Evolutionary conservation across 768 basidiomycete genomes (phyloP), one percentile per base, ranked within the genome.

Genomic region (Hydnomerulius pinastri): DNA sequence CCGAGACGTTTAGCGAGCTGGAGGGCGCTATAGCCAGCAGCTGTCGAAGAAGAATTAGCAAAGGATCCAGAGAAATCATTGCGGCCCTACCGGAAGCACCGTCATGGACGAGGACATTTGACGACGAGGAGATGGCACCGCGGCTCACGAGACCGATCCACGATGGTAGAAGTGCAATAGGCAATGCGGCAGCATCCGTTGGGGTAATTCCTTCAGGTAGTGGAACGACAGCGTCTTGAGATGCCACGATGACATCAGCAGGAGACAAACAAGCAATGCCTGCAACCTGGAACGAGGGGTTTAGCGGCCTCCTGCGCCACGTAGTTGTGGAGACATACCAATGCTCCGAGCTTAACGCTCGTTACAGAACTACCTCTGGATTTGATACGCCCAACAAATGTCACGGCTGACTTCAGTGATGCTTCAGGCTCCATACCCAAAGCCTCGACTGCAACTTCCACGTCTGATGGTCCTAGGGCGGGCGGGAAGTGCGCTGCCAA

Each of bases 61-160:
- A 18, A 30, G 1, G 8, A 27, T 20, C 17, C 4, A 28, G 23
- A 32, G 6, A 17, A 12, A 3, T 15, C 4, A 17, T 3, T 4
- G 30, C 3, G 12, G 10, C n/a, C 27, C n/a, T 48, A 66, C 65
- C 56, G 45, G 65, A 66, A 27, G 53, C 25, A 12, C 57, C 66
- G 39, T 66, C 61, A 15, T 67, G 65, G 17, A 67, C 44, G 5
- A 67, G 58, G 20, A 67, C 50, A 3, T 52, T 51, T 9, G 65
- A 67, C 43, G 54, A 52, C 4, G 62, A 35, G 0, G 54, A 53
- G 35, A 67, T 51, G 11, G 51, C 44, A 36, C 50, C 59, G 17
- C 56, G 56, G 2, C 36, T 38, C 13, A 60, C 54, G 23, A 67
- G 52, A 36, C 66, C 66, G 13, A 63, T 57, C 65, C 65, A 67